These are phyloP conservation scores for Coniochaeta hoffmannii DNA, from an alignment of 2,329 filamentous ascomycete genomes.

Conservation along the genomic window DNA sequence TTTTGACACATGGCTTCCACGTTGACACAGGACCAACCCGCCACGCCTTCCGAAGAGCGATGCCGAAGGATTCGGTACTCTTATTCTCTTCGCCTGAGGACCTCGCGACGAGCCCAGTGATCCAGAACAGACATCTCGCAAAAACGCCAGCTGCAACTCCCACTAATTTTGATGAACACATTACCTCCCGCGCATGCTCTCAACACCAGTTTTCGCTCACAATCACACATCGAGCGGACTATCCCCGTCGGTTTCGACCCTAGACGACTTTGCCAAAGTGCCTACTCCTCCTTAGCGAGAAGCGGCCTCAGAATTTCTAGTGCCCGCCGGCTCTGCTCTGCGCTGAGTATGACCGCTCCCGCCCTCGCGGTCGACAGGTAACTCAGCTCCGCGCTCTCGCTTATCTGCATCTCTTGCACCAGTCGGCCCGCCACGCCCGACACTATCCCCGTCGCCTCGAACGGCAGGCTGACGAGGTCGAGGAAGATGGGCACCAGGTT, in stretches of 20 bases:
- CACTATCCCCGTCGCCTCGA: conserved; percentile 90
- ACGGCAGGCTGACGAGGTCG: conserved; percentile 70
- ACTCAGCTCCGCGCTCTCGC: conserved; percentile 65
- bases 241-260: not conserved
- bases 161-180: not conserved
- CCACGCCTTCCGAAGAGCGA: not conserved
- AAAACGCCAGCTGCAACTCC: not conserved
- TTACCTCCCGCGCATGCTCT: not conserved
- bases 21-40: not conserved
- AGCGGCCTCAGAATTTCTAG: conserved; percentile 59
- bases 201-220: not conserved
- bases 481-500: conserved; percentile 80
- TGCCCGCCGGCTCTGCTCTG: conserved; percentile 66
- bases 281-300: conserved; percentile 26
- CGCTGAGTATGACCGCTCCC: conserved; percentile 79
- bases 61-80: not conserved
- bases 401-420: conserved; percentile 59
- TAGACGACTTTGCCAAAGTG: not conserved
- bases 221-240: not conserved
- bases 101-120: not conserved
- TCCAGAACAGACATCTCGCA: not conserved
- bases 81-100: not conserved
- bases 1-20: not conserved
- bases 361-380: conserved; percentile 86
- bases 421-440: conserved; percentile 84